Evolutionary conservation across 352 stramenopile genomes (phyloP).

Genomic region (Globisporangium radiosum): DNA sequence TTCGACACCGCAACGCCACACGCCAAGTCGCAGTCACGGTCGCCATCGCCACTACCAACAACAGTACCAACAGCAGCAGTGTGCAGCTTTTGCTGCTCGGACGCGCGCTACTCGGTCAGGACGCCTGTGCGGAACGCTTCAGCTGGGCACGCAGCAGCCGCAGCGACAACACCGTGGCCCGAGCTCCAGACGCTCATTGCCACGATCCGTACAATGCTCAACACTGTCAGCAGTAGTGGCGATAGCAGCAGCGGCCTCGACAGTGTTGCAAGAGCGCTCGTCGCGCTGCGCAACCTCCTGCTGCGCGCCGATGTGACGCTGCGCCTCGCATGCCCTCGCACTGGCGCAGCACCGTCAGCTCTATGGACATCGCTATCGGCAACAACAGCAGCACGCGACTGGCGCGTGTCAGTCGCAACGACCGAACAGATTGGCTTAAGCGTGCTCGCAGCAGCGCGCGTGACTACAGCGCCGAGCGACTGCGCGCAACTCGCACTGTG

Average conservation of each 20-base stretch:
- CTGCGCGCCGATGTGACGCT: constrained; percentile 6
- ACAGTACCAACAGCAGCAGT: background rate
- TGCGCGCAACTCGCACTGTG: constrained; percentile 14
- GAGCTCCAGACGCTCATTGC: constrained; percentile 3
- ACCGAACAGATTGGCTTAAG: constrained; percentile 1
- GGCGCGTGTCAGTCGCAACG: background rate
- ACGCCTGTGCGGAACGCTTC: background rate
- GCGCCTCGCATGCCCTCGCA: background rate
- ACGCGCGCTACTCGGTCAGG: background rate
- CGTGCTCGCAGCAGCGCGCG: background rate
- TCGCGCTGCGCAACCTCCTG: constrained; percentile 7
- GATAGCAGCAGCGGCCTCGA: background rate
- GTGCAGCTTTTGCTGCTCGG: constrained; percentile 8
- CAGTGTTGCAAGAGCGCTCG: background rate
- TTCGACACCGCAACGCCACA: no score
- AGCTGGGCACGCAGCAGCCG: no score
- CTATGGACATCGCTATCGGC: background rate
- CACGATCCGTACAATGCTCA: background rate
- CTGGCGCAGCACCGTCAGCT: no score
- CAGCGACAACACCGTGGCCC: background rate
- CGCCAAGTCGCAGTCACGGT: no score
- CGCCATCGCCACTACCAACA: no score
- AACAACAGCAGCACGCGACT: background rate
- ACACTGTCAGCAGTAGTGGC: background rate
- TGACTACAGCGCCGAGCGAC: background rate